These are phyloP conservation scores for Emmonsia crescens DNA, from an alignment of 2,329 filamentous ascomycete species.

Conservation along the genomic window DNA sequence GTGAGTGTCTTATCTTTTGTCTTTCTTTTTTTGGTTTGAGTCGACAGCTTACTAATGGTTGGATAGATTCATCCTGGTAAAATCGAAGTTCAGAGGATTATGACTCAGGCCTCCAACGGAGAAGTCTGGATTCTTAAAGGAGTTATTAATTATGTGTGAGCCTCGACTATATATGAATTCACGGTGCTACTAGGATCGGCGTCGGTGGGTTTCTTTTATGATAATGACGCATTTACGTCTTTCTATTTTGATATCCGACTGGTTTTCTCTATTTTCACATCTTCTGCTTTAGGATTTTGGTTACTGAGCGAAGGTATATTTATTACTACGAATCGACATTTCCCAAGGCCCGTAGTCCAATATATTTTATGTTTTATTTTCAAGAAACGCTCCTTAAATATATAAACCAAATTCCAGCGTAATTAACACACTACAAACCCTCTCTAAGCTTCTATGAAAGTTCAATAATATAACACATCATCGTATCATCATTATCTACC, in stretches of 20 bases:
- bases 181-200: background rate
- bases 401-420: background rate
- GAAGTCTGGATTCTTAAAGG: constrained; percentile 70
- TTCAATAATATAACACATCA: constrained; percentile 1
- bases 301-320: background rate
- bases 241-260: background rate
- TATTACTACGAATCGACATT: background rate
- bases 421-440: background rate
- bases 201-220: background rate
- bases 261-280: background rate
- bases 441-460: background rate
- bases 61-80: constrained; percentile 55
- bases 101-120: constrained; percentile 71
- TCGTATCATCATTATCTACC: constrained; percentile 10
- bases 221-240: background rate
- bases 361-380: background rate
- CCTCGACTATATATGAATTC: background rate
- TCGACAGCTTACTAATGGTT: constrained; percentile 7
- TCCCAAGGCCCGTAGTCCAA: background rate
- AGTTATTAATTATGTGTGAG: constrained; percentile 43
- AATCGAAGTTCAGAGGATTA: constrained; percentile 65
- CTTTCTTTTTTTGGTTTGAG: background rate
- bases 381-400: background rate
- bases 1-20: constrained; percentile 36
- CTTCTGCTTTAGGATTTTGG: background rate